Base-by-base conservation (phyloP, 2,329 filamentous ascomycete genomes). In the Cordyceps cicadae region DNA sequence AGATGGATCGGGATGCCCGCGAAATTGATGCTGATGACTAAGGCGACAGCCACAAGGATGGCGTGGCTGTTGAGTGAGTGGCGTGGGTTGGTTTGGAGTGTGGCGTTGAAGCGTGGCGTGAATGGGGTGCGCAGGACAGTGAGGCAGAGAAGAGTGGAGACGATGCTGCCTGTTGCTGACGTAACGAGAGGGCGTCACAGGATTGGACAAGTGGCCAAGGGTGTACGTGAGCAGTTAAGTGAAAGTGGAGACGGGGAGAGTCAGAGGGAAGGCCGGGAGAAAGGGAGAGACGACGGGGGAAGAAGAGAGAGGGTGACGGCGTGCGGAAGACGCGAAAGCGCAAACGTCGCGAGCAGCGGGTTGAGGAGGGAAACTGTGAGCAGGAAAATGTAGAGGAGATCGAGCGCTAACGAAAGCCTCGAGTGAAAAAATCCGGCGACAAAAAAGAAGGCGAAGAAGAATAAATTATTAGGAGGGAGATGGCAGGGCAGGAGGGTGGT, bases 331-430 rank as follows among this genome's bases (percentile, higher is more conserved):
- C 41, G 54, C 54, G 45, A 57, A 45, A 0, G 54, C 24, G 54
- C 45, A 57, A 45, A 57, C 14, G n/a, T n/a, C 6, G 54, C 15
- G 32, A 8, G 34, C 34, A 29, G 46, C 15, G 29, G 37, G 46
- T 5, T 54, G 48, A 41, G 54, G 54, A 60, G 51, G 45, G 24
- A 59, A 59, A 58, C 41, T 45, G 50, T 46, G 61, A 39, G 59
- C 54, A 41, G 62, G 59, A 48, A 59, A 60, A 59, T 34, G 59
- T 43, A 61, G 59, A 61, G 59, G 62, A 62, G 66, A 69, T 70
- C 77, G 77, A 81, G 74, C 72, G 74, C 79, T 81, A 81, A 70
- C 71, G 63, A 81, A 76, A 76, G 75, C 72, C 74, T 76, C 75
- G 74, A 74, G 62, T 62, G 62, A 67, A 50, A 43, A 66, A 62